A percentile compares a stretch with the other conserved stretches of the same genome.
phyloP scores from a whole-genome alignment of 78 protist genomes.

The Protostelium mycophagum region DNA sequence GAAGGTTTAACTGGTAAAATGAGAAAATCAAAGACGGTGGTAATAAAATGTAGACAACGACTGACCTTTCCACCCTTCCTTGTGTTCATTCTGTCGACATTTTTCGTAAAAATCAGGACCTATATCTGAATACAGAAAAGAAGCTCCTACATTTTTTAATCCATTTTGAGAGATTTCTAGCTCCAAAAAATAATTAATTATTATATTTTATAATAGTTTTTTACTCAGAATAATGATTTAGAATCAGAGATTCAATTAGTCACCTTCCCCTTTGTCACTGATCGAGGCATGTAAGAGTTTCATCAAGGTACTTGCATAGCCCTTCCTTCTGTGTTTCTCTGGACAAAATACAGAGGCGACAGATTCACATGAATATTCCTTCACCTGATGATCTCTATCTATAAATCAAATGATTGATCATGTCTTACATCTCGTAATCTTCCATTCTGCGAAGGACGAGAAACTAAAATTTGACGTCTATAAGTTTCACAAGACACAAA shows the following conservation, averaged over 20 bases:
- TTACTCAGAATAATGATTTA: no score
- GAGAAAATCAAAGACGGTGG: background rate
- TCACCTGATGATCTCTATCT: background rate
- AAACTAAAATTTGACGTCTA: background rate
- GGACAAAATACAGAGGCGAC: background rate
- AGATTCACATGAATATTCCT: background rate
- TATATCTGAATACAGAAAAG: background rate
- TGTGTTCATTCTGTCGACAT: background rate
- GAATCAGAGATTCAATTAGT: background rate
- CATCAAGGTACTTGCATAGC: background rate
- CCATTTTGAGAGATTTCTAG: no score
- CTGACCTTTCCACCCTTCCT: background rate
- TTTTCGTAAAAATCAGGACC: background rate
- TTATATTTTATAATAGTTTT: no score
- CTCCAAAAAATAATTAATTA: no score
- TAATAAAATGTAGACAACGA: background rate
- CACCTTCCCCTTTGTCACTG: background rate
- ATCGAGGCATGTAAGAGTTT: background rate
- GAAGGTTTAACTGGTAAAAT: background rate
- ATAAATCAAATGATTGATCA: no score
- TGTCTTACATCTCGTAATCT: background rate
- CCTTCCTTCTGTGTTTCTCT: background rate
- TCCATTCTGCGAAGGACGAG: background rate
- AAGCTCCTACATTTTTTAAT: no score
- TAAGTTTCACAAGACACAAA: background rate